Base-by-base conservation (phyloP, 768 basidiomycete genomes). In the Calocybe gangraenosa region DNA sequence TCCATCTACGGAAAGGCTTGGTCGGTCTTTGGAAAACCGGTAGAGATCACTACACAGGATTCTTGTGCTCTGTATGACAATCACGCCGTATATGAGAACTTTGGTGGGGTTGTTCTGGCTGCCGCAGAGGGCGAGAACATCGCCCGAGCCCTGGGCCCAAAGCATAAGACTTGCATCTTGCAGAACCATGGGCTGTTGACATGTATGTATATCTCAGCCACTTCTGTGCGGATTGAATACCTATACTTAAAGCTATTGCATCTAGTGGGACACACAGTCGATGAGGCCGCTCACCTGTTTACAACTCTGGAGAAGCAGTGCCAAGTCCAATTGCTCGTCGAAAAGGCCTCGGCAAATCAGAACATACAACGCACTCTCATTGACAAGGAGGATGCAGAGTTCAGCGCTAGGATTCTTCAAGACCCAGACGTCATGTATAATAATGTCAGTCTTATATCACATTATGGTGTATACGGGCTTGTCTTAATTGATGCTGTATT, bases 1-100 rank as follows among this genome's bases (percentile, higher is more conserved):
- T 71, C 73, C 8, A 58, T 69, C 6, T 61, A 70, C 55, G 77
- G 75, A 30, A 76, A 73, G 53, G 72, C 74, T 0, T 79, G 72
- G 59, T 70, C 71, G 7, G 60, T 70, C 7, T 65, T 76, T 19
- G 73, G 74, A 11, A 64, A 59, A 21, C 58, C 63, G 11, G 58
- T 74, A 30, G 69, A 74, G 23, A 65, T 70, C 52, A 62, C 70
- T 33, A 67, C 67, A 6, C 73, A 75, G 54, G 75, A 75, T 44
- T 52, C 68, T 8, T 73, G 70, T 44, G 62, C 65, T 2, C 71
- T 76, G 53, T 69, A 68, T 48, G 55, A 73, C 37, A 69, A 72
- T 38, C 64, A 65, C 51, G 67, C 61, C 7, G 58, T 77, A 17
- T 74, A 78, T 51, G 58, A 58, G 22, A 65, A 72, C 33, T 75